Evolutionary conservation across 2,329 filamentous ascomycete species (phyloP), one percentile per base, ranked within the genome.

Genomic region (Venturiaceae sp.): DNA sequence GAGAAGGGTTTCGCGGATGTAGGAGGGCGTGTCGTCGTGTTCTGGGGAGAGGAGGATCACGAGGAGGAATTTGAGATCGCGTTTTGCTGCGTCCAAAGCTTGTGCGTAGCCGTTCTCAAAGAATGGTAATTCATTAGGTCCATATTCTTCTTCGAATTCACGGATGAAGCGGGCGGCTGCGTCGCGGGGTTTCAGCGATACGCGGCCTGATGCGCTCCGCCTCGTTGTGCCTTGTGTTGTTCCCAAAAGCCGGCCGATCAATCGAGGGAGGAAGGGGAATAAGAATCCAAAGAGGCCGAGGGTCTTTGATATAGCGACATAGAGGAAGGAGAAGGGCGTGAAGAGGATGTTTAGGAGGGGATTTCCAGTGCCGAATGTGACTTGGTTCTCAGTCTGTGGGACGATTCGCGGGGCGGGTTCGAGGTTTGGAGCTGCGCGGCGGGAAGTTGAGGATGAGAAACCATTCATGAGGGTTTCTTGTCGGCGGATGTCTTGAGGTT

Each of bases 71-170:
- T 95, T 95, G 58, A 96, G 80, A 36, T 97, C 90, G 64, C 85
- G 86, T 76, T 97, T 96, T 5, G 92, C 91, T 37, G 86, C 75
- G 68, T 99, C 94, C 62, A 96, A 83, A 0, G 92, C 91, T 72
- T 95, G 88, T 5, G 95, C 92, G 68, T 97, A 94, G 4, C 92
- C 91, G 55, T 87, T 88, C 68, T 96, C 92, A 64, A 87, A 85
- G 71, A 95, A 96, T 0, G 87, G 85, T 4, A 97, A 74, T 4
- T 77, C 78, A 53, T 84, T 82, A 19, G 78, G 74, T 0, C 90
- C 91, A 67, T 96, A 94, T 66, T 95, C 90, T 72, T 99, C 94
- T 66, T 96, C 91, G 64, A 99, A 96, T 66, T 97, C 92, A 8
- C 92, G 83, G 67, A 90, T 88, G 71, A 97, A 95, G 33, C 94